These are phyloP conservation scores for Xylariomycetidae sp. DNA, from an alignment of 2,329 filamentous ascomycete species.

Conservation along the genomic window DNA sequence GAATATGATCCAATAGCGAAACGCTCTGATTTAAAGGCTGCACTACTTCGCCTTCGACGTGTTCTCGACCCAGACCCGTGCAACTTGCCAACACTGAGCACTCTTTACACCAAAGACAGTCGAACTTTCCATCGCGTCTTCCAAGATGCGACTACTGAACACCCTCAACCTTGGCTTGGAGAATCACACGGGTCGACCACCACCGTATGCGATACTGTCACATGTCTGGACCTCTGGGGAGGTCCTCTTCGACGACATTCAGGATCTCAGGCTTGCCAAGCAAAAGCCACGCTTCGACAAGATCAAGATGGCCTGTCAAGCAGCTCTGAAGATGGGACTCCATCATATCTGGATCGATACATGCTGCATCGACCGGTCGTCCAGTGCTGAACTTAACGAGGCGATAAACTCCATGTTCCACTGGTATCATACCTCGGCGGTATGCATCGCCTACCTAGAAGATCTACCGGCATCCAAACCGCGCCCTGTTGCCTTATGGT, in stretches of 20 bases:
- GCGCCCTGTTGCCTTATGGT: background rate
- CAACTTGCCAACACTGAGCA: no score
- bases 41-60: no score
- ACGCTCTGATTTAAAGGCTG: no score
- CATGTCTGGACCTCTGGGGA: background rate
- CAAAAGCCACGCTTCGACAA: constrained; percentile 7
- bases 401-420: constrained; percentile 14
- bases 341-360: constrained; percentile 12
- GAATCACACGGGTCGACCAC: no score
- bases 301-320: constrained; percentile 7
- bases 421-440: constrained; percentile 9
- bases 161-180: no score
- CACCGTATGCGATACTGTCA: background rate
- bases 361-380: constrained; percentile 13
- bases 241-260: background rate
- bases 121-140: no score
- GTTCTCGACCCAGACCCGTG: no score
- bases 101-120: no score
- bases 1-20: no score
- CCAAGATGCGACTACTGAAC: no score
- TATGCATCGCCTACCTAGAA: constrained; percentile 11
- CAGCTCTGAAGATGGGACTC: constrained; percentile 2
- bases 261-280: no score
- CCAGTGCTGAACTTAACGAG: constrained; percentile 10
- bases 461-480: constrained; percentile 5